Base-by-base conservation (phyloP, 768 basidiomycete species). In the Suillus lakei region DNA sequence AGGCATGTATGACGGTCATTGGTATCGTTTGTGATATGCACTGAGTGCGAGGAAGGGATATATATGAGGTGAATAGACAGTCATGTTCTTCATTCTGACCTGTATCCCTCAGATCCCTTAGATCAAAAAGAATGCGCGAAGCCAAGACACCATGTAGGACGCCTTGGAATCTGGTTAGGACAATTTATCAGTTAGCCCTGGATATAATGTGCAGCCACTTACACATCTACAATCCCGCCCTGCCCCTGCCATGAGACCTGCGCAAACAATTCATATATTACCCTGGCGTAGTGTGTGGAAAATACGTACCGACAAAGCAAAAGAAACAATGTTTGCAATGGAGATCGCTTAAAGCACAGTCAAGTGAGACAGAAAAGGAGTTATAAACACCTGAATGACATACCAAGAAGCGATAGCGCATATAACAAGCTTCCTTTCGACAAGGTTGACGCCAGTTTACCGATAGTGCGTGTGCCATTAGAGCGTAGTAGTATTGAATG, bases 141-240 rank as follows among this genome's bases (percentile, higher is more conserved):
- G 67, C 67, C 43, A 68, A 53, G 4, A 66, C 65, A 23, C 67
- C 39, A 23, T 68, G 67, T 10, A 68, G 30, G 39, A 68, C 60
- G 4, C 54, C 61, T 66, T 68, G 65, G 28, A 68, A 62, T 21
- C 67, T 66, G 36, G 21, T 39, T n/a, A 18, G 4, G 23, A 15
- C 1, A 21, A 15, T 23, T 16, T 16, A 48, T n/a, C 36, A 41
- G 54, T 46, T 26, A 58, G 18, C n/a, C 21, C 23, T 21, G 16
- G 54, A n/a, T 30, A 48, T 21, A 16, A 58, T 23, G 26, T 34
- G 18, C 26, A 53, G 41, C 5, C 18, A 60, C 67, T 66, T 60
- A 68, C 67, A 64, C 61, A 6, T 48, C 56, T 16, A 66, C 32
- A 2, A 66, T 41, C 15, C 64, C 67, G 34, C 56, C 62, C 55